Conservation (phyloP, 345 rosid genomes). For the Arabidopsis arenosa region DNA sequence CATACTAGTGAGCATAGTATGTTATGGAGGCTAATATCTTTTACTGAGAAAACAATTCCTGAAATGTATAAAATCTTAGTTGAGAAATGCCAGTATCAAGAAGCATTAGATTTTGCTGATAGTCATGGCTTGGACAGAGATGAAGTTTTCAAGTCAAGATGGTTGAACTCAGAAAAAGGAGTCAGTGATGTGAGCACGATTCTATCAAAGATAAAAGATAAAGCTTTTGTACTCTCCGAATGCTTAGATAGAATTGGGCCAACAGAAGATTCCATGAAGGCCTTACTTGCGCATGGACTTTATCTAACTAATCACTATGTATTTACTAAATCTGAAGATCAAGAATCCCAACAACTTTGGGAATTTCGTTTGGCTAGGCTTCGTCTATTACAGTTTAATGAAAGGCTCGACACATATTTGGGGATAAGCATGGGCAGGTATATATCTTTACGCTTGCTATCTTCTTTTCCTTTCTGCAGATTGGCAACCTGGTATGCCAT, state of each 20-base stretch:
- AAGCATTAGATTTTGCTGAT: constrained; percentile 82
- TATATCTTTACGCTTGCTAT: constrained; percentile 12
- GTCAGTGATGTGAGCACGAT: constrained; percentile 59
- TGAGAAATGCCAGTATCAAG: constrained; percentile 59
- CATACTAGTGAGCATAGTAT: constrained; percentile 43
- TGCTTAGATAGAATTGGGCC: constrained; percentile 78
- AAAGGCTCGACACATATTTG: constrained; percentile 86
- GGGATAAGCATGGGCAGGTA: constrained; percentile 99
- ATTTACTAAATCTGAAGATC: constrained; percentile 60
- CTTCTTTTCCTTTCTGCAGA: constrained; percentile 27
- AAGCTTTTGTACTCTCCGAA: constrained; percentile 71
- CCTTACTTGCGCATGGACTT: constrained; percentile 75
- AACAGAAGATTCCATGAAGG: constrained; percentile 82
- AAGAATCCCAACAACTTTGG: constrained; percentile 66
- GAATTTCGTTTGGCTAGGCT: constrained; percentile 79
- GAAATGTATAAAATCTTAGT: constrained; percentile 85
- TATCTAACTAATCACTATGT: constrained; percentile 57
- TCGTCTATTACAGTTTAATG: constrained; percentile 77
- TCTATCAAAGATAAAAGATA: constrained; percentile 73
- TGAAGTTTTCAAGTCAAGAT: constrained; percentile 77
- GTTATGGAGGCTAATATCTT: constrained; percentile 77
- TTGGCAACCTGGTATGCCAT: constrained; percentile 22
- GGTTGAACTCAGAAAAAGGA: constrained; percentile 77
- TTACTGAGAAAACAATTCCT: constrained; percentile 74
- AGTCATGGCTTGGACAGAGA: constrained; percentile 80